Evolutionary conservation across 2,329 filamentous ascomycete species (phyloP), one percentile per base, ranked within the genome.

Genomic region (Colletotrichum tropicale): DNA sequence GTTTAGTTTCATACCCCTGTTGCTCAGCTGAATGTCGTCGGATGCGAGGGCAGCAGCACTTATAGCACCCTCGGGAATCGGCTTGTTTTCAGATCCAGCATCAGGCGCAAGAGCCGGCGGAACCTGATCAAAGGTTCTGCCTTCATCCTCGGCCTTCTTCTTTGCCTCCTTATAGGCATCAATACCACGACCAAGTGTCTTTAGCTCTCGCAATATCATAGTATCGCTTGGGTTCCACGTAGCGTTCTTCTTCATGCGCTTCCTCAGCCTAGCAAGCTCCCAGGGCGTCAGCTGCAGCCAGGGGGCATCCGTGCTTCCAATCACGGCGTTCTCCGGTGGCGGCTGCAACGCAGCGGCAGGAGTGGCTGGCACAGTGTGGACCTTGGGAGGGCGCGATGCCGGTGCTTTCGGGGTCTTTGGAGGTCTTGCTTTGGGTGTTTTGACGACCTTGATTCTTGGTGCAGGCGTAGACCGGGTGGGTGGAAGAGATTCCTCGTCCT

Each of bases 181-280:
- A 18, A 91, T 88, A 4, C 92, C 92, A 60, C 95, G 92, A 2
- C 93, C 93, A 21, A 95, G 89, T 24, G 88, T 88, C 82, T 94
- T 94, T 1, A 97, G 89, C 83, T 96, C 94, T 34, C 94, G 89
- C 18, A 94, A 91, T 77, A 96, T 94, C 95, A 97, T 97, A 0
- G 95, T 96, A 79, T 95, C 94, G 77, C 94, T 96, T 0, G 95
- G 95, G 4, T 91, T 93, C 95, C 95, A 97, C 6, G 94, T 93
- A 0, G 94, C 94, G 81, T 97, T 97, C 88, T 97, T 97, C 89
- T 97, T 97, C 95, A 97, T 97, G 21, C 94, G 90, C 85, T 97
- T 97, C 76, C 95, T 89, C 9, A 97, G 88, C 77, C 92, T 90
- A 1, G 92, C 92, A 62, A 94, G 86, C 81, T 94, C 92, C 77